Base-by-base conservation (phyloP, 169 alveolate species). In the Cryptosporidium viatorum region DNA sequence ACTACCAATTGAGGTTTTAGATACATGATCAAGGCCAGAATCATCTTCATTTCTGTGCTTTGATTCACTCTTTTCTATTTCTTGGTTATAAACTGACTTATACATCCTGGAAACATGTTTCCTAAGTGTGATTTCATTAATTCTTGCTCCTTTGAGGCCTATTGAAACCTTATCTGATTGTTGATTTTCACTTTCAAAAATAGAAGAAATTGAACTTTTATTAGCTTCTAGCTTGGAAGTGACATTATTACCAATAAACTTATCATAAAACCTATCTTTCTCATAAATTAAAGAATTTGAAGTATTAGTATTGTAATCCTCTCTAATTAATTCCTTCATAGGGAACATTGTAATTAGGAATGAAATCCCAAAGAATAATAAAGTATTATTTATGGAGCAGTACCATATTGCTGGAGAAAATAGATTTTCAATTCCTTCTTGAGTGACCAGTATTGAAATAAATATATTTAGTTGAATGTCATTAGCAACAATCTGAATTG, bases 321-420 rank as follows among this genome's bases (percentile, higher is more conserved):
- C 71, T 3, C 9, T 43, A 5, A 10, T 43, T 39, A 70, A 3
- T 31, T 45, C 84, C n/a, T 14, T n/a, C 9, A 80, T 23, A 9
- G 89, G 89, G 26, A 80, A 59, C 89, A 80, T 80, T 9, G 89
- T 60, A 12, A 80, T 80, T 26, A 80, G 45, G 52, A 80, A 80
- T 16, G 89, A 80, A 33, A 65, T 80, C 18, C 89, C 89, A 62
- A 80, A 80, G 51, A 80, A 80, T 5, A 80, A 18, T 26, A 80
- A 55, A 12, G 89, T 65, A 31, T 80, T 80, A 7, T 80, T 59
- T n/a, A 80, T 80, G 5, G 89, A 59, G 18, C 67, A 80, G 70
- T 80, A 80, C 89, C 89, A 80, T 21, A 80, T 65, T 60, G 89
- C 60, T 12, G 89, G 89, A 41, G 89, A 62, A 26, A 80, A 31